A percentile compares a stretch with the other conserved stretches of the same genome.
Evolutionary conservation across 2,329 filamentous ascomycete genomes (phyloP).

Genomic region (Fusarium nisikadoi): DNA sequence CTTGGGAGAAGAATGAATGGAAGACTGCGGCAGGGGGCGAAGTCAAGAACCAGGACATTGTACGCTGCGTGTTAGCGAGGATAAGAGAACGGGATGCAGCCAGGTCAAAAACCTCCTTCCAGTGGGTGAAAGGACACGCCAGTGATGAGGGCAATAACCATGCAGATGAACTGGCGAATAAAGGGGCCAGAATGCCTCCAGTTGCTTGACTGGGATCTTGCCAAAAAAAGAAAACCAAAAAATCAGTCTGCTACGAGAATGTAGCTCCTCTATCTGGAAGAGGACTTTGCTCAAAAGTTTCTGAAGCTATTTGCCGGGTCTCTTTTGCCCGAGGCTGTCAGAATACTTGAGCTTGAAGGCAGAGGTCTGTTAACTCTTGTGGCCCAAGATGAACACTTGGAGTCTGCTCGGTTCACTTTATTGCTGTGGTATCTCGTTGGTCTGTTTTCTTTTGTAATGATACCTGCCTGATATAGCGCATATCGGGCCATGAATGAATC

Average conservation of each 20-base stretch:
- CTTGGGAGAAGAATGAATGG: constrained; percentile 84
- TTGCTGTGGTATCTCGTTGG: background rate
- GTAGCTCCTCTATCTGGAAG: background rate
- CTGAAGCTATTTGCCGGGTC: background rate
- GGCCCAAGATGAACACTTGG: background rate
- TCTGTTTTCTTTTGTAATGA: constrained; percentile 9
- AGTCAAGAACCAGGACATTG: constrained; percentile 88
- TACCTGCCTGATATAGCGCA: constrained; percentile 9
- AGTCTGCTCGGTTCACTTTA: background rate
- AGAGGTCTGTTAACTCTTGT: background rate
- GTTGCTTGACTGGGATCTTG: background rate
- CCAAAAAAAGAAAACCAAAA: background rate
- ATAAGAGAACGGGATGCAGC: constrained; percentile 75
- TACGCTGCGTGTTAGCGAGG: constrained; percentile 75
- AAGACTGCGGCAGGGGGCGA: constrained; percentile 73
- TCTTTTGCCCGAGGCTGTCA: background rate
- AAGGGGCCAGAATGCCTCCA: constrained; percentile 48
- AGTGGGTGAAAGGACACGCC: constrained; percentile 91
- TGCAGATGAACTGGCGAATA: constrained; percentile 81
- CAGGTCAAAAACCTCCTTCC: constrained; percentile 74
- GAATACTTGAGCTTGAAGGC: background rate
- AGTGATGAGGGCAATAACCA: constrained; percentile 78
- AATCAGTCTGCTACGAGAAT: background rate
- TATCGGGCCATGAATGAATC: constrained; percentile 2
- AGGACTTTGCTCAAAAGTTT: background rate